Evolutionary conservation across 192 early-diverging fungal genomes (phyloP), one percentile per base, ranked within the genome.

Genomic region (Podila clonocystis): DNA sequence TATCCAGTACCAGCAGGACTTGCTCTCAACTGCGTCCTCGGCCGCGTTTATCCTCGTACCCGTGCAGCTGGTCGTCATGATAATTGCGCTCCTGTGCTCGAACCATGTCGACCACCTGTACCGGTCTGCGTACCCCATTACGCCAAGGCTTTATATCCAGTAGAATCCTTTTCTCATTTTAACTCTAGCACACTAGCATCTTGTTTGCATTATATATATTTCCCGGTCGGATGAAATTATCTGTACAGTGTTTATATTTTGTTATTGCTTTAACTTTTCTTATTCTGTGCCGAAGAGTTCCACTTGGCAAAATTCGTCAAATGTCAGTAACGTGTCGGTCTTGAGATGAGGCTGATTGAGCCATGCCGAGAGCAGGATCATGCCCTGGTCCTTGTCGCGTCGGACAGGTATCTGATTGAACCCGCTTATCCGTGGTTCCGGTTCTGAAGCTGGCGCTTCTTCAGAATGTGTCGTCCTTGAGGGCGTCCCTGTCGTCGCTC

Each of bases 81-180:
- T 85, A 19, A 74, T 75, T 0, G 87, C 73, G 0, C 55, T 88
- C n/a, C 36, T 88, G 5, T 88, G 87, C 57, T 79, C 84, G 13
- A 85, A 88, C 38, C 87, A 88, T 29, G 83, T 88, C 41, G 84
- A 88, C 45, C 73, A 72, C 49, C 71, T 78, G 1, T 78, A 71
- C 50, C 34, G 75, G 5, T 45, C 75, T 7, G 69, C 68, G 13
- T 19, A 78, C 26, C 75, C 75, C 15, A 71, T 78, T 38, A 78
- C 64, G 0, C 75, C 75, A 22, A 78, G 71, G 50, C n/a, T 71
- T 7, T 78, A 78, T 30, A 78, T 65, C 3, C 63, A 70, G 20
- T 71, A 71, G 45, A 61, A 5, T 5, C 30, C n/a, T 5, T 58
- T 58, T 26, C 33, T 33, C 0, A 6, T 33, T 33, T 3, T 33